Conservation (phyloP, 148 eudicot genomes). For the Limonium bicolor region DNA sequence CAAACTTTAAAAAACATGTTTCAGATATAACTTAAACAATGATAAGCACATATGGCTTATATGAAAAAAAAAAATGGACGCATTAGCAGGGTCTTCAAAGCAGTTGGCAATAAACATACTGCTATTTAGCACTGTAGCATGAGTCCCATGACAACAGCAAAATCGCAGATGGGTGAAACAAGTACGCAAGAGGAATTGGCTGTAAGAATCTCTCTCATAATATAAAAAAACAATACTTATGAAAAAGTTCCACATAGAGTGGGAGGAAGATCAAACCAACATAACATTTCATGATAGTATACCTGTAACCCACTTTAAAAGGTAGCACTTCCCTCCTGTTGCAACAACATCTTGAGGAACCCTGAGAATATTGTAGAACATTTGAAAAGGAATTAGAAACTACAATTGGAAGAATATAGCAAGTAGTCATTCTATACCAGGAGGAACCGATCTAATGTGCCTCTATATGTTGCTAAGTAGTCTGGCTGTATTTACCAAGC, state of each 20-base stretch:
- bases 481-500: background rate
- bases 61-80: background rate
- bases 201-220: too few species aligned
- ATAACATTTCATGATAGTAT: slow-evolving; percentile 2
- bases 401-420: background rate
- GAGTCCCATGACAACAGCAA: too few species aligned
- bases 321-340: slow-evolving; percentile 82
- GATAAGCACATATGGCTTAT: background rate
- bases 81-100: too few species aligned
- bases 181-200: too few species aligned
- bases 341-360: slow-evolving; percentile 89
- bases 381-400: background rate
- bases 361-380: slow-evolving; percentile 22
- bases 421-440: background rate
- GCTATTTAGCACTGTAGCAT: too few species aligned
- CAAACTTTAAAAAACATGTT: background rate
- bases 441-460: background rate
- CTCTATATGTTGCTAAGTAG: background rate
- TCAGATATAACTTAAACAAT: background rate
- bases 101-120: too few species aligned
- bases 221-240: background rate
- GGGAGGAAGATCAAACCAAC: background rate
- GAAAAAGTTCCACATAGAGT: background rate
- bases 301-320: slow-evolving; percentile 85
- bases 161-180: too few species aligned